Base-by-base conservation (phyloP, 2,329 filamentous ascomycete species). In the Gaeumannomyces tritici region DNA sequence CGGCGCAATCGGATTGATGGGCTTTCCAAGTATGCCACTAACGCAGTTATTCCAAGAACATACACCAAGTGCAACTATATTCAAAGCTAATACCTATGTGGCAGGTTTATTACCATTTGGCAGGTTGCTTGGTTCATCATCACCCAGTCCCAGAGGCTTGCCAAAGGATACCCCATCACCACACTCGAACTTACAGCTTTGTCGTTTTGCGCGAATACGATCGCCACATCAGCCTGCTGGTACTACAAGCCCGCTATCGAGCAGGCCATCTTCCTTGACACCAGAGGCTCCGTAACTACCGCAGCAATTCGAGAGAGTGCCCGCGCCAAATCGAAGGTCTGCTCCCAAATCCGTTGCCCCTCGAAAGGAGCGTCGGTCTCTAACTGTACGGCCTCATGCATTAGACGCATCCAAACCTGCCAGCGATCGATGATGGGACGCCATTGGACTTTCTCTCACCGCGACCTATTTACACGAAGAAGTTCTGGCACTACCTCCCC, bases 391-490 rank as follows among this genome's bases (percentile, higher is more conserved):
- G 7, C 21, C 24, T 13, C 4, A 2, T 18, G 47, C 58, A 15
- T 3, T 62, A 73, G 68, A 71, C 67, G 2, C 66, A 73, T 66
- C 63, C 63, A 35, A 54, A 62, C 3, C 62, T 69, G 24, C 33
- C 63, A 1, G 60, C 66, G 4, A 24, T 63, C 8, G 75, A 70
- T 63, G 65, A 69, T n/a, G 66, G 66, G 11, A 75, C 73, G 0
- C 74, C 73, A 0, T 57, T 76, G 1, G 71, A 75, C 24, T 74
- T 74, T 27, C 64, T 75, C n/a, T 59, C 62, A 3, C 55, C 59
- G 5, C 62, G 63, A 3, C 28, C 56, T 1, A 68, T 69, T n/a
- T 58, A 62, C 7, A 61, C 69, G 13, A 64, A 66, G 35, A 61
- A 64, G 0, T 64, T 69, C 33, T 72, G 69, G 70, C 56, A 51